Evolutionary conservation across 164 flowering plant species (phyloP), one percentile per base, ranked within the genome.

Genomic region (Buxus sempervirens): DNA sequence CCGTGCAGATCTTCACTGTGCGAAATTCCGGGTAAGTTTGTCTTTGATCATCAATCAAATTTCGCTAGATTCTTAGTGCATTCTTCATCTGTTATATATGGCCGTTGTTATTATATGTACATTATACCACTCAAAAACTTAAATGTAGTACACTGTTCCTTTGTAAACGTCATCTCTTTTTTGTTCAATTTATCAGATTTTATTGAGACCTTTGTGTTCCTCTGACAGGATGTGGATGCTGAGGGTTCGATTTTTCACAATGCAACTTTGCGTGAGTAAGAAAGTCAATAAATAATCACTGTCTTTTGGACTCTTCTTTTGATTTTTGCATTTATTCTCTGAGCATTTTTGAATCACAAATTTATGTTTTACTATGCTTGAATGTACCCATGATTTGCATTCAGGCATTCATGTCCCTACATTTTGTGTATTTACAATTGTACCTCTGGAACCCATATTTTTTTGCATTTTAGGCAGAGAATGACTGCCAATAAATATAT

Each of bases 261-360:
- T 85, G 96, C 98, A 62, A 86, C 79, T 69, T 77, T 94, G 84
- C 87, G 91, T 25, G 98, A 94, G 98, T 91, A 88, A 87, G 95
- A 76, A 27, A 13, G 61, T 70, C 15, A 56, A 53, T n/a, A 23
- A 19, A 70, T 45, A 51, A 16, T 27, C 27, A 25, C 13, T 24
- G 5, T 8, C 16, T 16, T 19, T 45, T 27, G n/a, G 14, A 25
- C 25, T 27, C 21, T 24, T 41, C 2, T 55, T 21, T 55, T 3
- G 2, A 19, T 21, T 22, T 9, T 22, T 21, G 38, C 38, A 32
- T 32, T 32, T 32, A n/a, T n/a, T 32, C 7, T 32, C 7, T 32
- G 7, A 7, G 38, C 38, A 32, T 32, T 32, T 32, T 32, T 3
- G 5, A 32, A 32, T 32, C 38, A 3, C 38, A 32, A 3, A 3